Conservation (phyloP, 2,329 filamentous ascomycete species). For the Arthroderma uncinatum region DNA sequence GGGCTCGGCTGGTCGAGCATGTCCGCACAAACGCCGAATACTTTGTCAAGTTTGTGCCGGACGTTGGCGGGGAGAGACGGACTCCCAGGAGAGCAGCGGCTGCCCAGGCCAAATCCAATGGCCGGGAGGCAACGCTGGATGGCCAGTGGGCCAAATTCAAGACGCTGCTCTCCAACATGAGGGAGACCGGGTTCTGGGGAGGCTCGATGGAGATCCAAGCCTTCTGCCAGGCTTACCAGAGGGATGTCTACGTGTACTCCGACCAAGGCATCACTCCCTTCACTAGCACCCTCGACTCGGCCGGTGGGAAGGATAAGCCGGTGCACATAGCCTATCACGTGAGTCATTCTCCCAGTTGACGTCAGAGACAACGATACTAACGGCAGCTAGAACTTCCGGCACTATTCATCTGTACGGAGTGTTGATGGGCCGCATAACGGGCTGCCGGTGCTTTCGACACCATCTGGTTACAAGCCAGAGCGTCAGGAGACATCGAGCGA, state of each 20-base stretch:
- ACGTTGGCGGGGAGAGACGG: slow-evolving; percentile 46
- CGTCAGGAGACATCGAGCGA: not conserved
- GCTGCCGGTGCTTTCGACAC: slow-evolving; percentile 36
- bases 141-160: slow-evolving; percentile 49
- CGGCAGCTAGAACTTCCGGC: slow-evolving; percentile 46
- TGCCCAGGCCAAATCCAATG: slow-evolving; percentile 36
- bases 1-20: slow-evolving; percentile 48
- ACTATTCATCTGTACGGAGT: slow-evolving; percentile 57
- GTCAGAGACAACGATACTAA: no score
- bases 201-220: slow-evolving; percentile 58
- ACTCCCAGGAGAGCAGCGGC: slow-evolving; percentile 44
- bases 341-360: slow-evolving; percentile 30
- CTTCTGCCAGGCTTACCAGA: slow-evolving; percentile 50
- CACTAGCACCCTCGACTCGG: slow-evolving; percentile 36
- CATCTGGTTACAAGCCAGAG: not conserved
- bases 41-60: slow-evolving; percentile 53
- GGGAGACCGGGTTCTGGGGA: slow-evolving; percentile 50
- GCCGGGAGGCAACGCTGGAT: slow-evolving; percentile 40
- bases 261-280: slow-evolving; percentile 30
- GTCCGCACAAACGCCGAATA: slow-evolving; percentile 50
- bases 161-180: slow-evolving; percentile 49
- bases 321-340: slow-evolving; percentile 55
- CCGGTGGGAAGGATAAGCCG: slow-evolving; percentile 23
- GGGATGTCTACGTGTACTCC: slow-evolving; percentile 52
- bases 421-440: slow-evolving; percentile 49